Percentiles rank a stretch among this genome's conserved stretches.
These are phyloP conservation scores for Globisporangium nunn DNA, from an alignment of 352 stramenopile genomes.

Conservation along the genomic window DNA sequence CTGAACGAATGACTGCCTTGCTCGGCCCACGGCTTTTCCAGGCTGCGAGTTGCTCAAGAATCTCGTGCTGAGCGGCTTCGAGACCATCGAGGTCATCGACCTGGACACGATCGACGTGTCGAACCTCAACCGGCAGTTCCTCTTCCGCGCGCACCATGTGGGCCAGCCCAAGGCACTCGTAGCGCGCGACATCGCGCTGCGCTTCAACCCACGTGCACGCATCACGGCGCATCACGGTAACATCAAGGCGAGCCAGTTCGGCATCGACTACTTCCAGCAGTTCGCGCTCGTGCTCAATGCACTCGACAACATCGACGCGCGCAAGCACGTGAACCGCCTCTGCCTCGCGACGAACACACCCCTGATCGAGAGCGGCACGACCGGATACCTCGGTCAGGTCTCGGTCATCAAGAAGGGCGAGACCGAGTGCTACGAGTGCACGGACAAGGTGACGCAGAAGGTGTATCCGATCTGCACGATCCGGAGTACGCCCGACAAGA, in stretches of 20 bases:
- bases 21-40: constrained; percentile 7
- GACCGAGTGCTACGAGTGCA: constrained; percentile 99
- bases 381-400: constrained; percentile 97
- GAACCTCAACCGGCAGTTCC: constrained; percentile 99
- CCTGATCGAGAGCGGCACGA: constrained; percentile 98
- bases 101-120: constrained; percentile 99
- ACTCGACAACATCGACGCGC: constrained; percentile 98
- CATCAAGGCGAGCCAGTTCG: constrained; percentile 90
- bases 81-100: constrained; percentile 92
- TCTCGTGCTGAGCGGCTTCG: constrained; percentile 95
- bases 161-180: constrained; percentile 94
- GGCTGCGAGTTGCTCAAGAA: constrained; percentile 99
- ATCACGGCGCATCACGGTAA: constrained; percentile 97
- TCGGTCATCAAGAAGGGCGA: constrained; percentile 95
- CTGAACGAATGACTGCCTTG: too few relatives aligned
- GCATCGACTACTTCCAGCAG: constrained; percentile 93
- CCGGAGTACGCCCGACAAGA: constrained; percentile 96
- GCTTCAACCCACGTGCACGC: constrained; percentile 86
- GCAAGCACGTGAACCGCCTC: constrained; percentile 98
- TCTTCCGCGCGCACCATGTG: constrained; percentile 98
- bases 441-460: constrained; percentile 91
- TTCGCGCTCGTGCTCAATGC: constrained; percentile 99
- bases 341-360: constrained; percentile 88
- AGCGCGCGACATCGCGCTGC: constrained; percentile 65
- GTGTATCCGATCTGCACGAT: constrained; percentile 99